phyloP scores from a whole-genome alignment of 352 stramenopile species.

The Pythium aquatile region DNA sequence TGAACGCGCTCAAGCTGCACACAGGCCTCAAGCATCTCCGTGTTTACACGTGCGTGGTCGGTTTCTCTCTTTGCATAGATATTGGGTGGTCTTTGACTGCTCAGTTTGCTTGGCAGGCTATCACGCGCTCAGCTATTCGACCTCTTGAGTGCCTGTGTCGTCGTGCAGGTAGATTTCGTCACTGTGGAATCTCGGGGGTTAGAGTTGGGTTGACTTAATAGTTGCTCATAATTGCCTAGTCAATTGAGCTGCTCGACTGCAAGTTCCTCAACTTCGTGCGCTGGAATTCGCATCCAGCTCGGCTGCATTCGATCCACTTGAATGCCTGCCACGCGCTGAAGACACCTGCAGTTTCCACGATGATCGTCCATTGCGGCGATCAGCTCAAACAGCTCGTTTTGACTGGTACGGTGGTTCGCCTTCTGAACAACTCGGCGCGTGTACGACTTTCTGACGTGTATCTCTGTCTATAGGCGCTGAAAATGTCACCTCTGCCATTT shows the following conservation, averaged over 20 bases:
- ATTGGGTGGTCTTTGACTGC: not conserved
- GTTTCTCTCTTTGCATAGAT: not conserved
- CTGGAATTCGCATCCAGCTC: conserved; percentile 31
- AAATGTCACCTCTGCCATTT: conserved; percentile 44
- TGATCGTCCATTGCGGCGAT: conserved; percentile 39
- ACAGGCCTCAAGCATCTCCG: conserved; percentile 40
- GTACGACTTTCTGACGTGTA: not conserved
- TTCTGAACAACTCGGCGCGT: not conserved
- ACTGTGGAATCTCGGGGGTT: not conserved
- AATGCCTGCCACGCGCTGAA: conserved; percentile 52
- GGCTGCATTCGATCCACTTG: conserved; percentile 42
- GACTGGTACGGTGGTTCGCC: conserved; percentile 31
- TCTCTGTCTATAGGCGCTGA: conserved; percentile 31
- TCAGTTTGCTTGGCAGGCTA: conserved; percentile 4
- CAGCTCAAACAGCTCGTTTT: conserved; percentile 42
- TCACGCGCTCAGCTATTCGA: conserved; percentile 19
- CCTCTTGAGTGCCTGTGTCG: conserved; percentile 1
- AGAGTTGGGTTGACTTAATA: too few species aligned
- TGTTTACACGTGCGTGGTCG: conserved; percentile 40
- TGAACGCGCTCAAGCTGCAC: conserved; percentile 40
- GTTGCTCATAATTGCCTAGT: conserved; percentile 29
- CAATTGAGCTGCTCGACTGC: conserved; percentile 59
- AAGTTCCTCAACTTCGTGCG: conserved; percentile 41
- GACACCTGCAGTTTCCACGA: conserved; percentile 36
- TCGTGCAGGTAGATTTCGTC: conserved; percentile 7